Evolutionary conservation across 2,329 filamentous ascomycete genomes (phyloP).

Genomic region (Ploettnerulaceae sp.): DNA sequence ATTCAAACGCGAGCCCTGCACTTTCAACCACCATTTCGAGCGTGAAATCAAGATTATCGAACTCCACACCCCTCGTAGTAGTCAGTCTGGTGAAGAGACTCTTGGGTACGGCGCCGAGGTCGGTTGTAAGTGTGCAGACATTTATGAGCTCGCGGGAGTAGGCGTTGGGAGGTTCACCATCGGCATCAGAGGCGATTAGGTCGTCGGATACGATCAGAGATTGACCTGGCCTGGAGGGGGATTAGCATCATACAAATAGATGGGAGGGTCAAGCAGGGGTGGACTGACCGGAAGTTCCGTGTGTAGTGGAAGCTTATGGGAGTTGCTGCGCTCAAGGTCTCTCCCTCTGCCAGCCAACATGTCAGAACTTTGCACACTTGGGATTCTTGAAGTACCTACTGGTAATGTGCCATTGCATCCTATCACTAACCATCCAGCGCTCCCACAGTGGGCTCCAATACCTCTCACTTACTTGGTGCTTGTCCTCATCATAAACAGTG

Average conservation of each 20-base stretch:
- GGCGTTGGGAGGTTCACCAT: constrained; percentile 52
- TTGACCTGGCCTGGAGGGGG: constrained; percentile 56
- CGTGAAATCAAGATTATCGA: constrained; percentile 77
- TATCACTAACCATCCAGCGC: constrained; percentile 75
- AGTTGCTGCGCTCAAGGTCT: constrained; percentile 66
- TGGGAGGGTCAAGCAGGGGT: not conserved
- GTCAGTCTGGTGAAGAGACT: constrained; percentile 70
- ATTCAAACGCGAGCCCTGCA: constrained; percentile 69
- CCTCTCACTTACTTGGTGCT: constrained; percentile 66
- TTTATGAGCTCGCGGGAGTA: constrained; percentile 60
- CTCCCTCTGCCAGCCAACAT: constrained; percentile 50
- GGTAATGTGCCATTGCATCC: constrained; percentile 82
- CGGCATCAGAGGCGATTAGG: constrained; percentile 68
- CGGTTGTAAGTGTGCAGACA: constrained; percentile 77
- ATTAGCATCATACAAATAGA: constrained; percentile 1
- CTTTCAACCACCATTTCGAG: constrained; percentile 80
- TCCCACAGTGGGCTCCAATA: constrained; percentile 81
- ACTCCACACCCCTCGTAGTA: constrained; percentile 74
- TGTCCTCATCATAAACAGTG: constrained; percentile 72
- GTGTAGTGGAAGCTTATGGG: constrained; percentile 83
- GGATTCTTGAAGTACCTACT: constrained; percentile 38
- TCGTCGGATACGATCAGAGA: constrained; percentile 72
- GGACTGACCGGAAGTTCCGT: constrained; percentile 57
- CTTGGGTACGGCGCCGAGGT: constrained; percentile 69
- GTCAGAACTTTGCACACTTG: not conserved